A percentile compares a stretch with the other conserved stretches of the same genome.
These are phyloP conservation scores for Ciborinia camelliae DNA, from an alignment of 2,329 filamentous ascomycete species.

Conservation along the genomic window DNA sequence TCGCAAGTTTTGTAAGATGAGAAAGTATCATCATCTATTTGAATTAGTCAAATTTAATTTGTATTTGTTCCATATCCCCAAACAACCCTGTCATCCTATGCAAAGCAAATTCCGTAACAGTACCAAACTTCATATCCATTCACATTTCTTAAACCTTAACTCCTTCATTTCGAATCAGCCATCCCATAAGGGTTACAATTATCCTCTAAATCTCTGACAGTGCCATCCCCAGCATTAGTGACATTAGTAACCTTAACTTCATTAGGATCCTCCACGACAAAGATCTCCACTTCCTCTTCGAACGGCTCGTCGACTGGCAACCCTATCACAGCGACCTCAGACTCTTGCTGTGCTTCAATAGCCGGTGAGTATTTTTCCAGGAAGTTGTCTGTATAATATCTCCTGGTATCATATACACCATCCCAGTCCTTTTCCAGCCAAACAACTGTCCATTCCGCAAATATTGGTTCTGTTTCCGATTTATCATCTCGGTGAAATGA, in stretches of 20 bases:
- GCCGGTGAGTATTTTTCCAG: not conserved
- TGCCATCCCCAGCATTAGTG: not conserved
- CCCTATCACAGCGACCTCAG: not conserved
- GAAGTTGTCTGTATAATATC: not conserved
- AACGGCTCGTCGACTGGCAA: not conserved
- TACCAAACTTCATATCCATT: too few relatives aligned
- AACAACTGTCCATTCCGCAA: conserved; percentile 9
- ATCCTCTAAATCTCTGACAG: not conserved
- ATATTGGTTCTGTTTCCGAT: not conserved
- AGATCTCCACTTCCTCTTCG: not conserved
- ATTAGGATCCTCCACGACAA: not conserved
- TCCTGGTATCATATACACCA: conserved; percentile 1
- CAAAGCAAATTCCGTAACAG: not conserved
- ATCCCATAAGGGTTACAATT: not conserved
- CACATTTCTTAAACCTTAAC: not conserved
- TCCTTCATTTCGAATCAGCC: not conserved
- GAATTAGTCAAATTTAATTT: not conserved
- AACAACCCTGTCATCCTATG: not conserved
- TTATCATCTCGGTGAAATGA: not conserved
- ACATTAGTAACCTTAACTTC: not conserved
- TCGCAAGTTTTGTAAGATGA: not conserved
- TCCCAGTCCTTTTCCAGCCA: conserved; percentile 9
- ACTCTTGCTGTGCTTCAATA: not conserved
- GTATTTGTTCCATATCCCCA: not conserved
- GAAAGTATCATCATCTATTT: not conserved